Base-by-base conservation (phyloP, 306 rosid species). In the Cucumis melo region DNA sequence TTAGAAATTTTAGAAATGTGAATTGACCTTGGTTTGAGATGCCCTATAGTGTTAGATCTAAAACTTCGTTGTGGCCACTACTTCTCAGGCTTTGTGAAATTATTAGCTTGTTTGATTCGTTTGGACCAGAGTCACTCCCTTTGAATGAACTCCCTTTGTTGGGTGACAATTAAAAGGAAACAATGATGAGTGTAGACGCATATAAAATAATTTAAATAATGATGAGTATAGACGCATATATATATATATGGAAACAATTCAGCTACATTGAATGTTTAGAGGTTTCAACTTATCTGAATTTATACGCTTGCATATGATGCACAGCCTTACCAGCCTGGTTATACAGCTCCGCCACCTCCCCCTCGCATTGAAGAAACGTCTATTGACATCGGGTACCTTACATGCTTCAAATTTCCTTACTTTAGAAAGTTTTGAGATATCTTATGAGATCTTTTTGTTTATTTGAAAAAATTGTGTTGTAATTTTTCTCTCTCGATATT, bases 341-440 rank as follows among this genome's bases (percentile, higher is more conserved):
- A 92, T 76, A 95, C 86, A 46, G 97, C 96, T 20, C 97, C 99
- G 19, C 97, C 99, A 53, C 93, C 90, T 73, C 91, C 86, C 11
- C 88, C 91, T 75, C 80, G 76, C 72, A 82, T 93, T 64, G 98
- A 95, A 67, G 99, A 95, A 88, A 87, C 98, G 38, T 82, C 93
- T 56, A 95, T 95, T 79, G 95, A 95, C 66, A 88, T 95, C 62
- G 98, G 98, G 99, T 95, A 82, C 79, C 89, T 51, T 39, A 50
- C 34, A 32, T n/a, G 21, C 68, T 79, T 54, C 61, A 48, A 38
- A 10, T 63, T 73, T 78, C 15, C 48, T 17, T 24, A 48, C 17
- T 51, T 21, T 17, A 23, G n/a, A 14, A 48, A 46, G 15, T 71
- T 71, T 32, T 23, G 3, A 8, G 59, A 48, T 48, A 46, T 27